A percentile compares a stretch with the other conserved stretches of the same genome.
Evolutionary conservation across 768 basidiomycete genomes (phyloP).

Genomic region (Russula earlei): DNA sequence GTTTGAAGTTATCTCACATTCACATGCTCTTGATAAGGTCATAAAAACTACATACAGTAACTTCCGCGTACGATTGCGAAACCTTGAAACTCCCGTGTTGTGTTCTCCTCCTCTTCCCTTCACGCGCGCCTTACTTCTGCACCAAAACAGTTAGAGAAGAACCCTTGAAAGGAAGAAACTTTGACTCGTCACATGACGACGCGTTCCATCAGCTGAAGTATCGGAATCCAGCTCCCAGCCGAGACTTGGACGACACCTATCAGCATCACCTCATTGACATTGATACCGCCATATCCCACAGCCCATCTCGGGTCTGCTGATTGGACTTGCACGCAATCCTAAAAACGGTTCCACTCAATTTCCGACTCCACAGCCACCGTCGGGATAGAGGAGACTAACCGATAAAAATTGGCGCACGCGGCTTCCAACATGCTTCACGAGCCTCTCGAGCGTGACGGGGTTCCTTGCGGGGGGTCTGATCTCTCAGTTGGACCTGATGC

Average conservation of each 20-base stretch:
- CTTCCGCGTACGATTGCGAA: too few relatives aligned
- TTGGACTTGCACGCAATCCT: slow-evolving; percentile 2
- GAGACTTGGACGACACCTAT: slow-evolving; percentile 17
- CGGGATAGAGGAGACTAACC: neutral
- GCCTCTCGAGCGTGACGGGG: neutral
- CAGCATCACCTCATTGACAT: slow-evolving; percentile 8
- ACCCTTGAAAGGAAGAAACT: too few relatives aligned
- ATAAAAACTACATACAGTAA: too few relatives aligned
- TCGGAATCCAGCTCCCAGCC: slow-evolving; percentile 12
- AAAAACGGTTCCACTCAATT: neutral
- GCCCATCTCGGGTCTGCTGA: neutral
- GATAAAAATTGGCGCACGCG: slow-evolving; percentile 2
- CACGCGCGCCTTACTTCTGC: too few relatives aligned
- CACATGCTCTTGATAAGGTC: too few relatives aligned
- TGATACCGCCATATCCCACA: slow-evolving; percentile 1
- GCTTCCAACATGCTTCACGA: slow-evolving; percentile 12
- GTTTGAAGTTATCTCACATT: too few relatives aligned
- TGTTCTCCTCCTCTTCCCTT: too few relatives aligned
- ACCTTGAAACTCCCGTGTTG: too few relatives aligned
- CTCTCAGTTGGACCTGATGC: slow-evolving; percentile 11
- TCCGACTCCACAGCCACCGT: neutral
- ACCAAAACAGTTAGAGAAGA: neutral
- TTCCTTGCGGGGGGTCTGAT: neutral
- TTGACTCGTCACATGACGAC: neutral
- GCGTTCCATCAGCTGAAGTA: slow-evolving; percentile 5